Evolutionary conservation across 2,329 filamentous ascomycete species (phyloP), one percentile per base, ranked within the genome.

Genomic region (Diaporthe destruens): DNA sequence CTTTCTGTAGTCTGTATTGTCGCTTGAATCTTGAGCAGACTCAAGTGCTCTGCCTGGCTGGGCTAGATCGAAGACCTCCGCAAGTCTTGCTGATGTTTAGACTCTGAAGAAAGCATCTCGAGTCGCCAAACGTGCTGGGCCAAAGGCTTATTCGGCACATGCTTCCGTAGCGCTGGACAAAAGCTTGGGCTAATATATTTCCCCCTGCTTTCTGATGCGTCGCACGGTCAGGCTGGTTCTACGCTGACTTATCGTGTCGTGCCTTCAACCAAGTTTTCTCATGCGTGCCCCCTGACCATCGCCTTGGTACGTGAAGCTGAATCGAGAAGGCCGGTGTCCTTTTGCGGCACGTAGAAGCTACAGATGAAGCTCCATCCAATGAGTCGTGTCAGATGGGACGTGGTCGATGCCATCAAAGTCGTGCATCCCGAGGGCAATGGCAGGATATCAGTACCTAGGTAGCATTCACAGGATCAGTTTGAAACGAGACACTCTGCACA

Each of bases 291-390:
- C 1, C 11, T n/a, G 16, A 20, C 14, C 16, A 47, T 16, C 29
- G 29, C 6, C 6, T 32, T 49, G n/a, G 25, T 16, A 14, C 42
- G 18, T 34, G 20, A 16, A 23, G 42, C 20, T 23, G 25, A 16
- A 9, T 8, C 25, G 18, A 6, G 18, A 1, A 0, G 7, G 6
- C 29, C 59, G 16, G 6, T 34, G 11, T 3, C 18, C 0, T 36
- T 2, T 1, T 6, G 11, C 6, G 2, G 42, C 2, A 29, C 0
- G 16, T 1, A 7, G 20, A 8, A 6, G 7, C 6, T 18, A 34
- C 2, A 34, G 1, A 8, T 16, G 32, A 3, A 9, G 25, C 5
- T 12, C 11, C 42, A 16, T 32, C 57, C 42, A 34, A 47, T 49
- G 25, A 47, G 16, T 47, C 57, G 14, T 20, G 25, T 4, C 18